These are phyloP conservation scores for Phytopythium kandeliae DNA, from an alignment of 352 stramenopile species.

Conservation along the genomic window DNA sequence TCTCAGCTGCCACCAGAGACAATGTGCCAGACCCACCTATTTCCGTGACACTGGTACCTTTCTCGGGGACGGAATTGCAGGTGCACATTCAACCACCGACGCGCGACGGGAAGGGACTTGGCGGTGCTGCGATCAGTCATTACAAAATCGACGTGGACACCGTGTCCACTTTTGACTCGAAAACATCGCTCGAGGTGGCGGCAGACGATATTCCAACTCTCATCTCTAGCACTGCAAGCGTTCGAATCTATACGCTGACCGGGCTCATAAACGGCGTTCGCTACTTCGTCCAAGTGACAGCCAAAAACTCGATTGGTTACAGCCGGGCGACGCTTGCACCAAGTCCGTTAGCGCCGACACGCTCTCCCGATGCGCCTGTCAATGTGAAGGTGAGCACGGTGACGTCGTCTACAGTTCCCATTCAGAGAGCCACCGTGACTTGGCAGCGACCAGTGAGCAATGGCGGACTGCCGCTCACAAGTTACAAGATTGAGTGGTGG, in stretches of 20 bases:
- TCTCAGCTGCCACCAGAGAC: slow-evolving; percentile 74
- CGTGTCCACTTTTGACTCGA: slow-evolving; percentile 66
- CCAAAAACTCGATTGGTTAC: slow-evolving; percentile 61
- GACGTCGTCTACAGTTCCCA: slow-evolving; percentile 34
- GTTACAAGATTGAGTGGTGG: slow-evolving; percentile 86
- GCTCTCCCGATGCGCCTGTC: slow-evolving; percentile 33
- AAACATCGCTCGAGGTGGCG: slow-evolving; percentile 32
- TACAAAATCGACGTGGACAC: slow-evolving; percentile 73
- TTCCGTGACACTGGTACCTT: slow-evolving; percentile 49
- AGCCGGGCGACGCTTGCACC: slow-evolving; percentile 58
- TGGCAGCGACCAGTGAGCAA: slow-evolving; percentile 62
- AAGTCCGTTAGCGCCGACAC: slow-evolving; percentile 46
- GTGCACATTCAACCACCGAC: slow-evolving; percentile 71
- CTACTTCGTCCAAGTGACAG: slow-evolving; percentile 86
- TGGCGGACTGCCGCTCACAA: slow-evolving; percentile 58
- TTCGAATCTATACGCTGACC: slow-evolving; percentile 63
- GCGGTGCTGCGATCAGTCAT: slow-evolving; percentile 34
- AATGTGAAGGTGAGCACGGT: slow-evolving; percentile 61
- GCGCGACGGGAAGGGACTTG: slow-evolving; percentile 50
- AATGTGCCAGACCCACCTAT: slow-evolving; percentile 73
- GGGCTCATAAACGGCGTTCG: slow-evolving; percentile 60
- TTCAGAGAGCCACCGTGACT: slow-evolving; percentile 48
- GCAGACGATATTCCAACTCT: slow-evolving; percentile 32
- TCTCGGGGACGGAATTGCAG: slow-evolving; percentile 54
- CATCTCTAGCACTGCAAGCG: slow-evolving; percentile 38